Base-by-base conservation (phyloP, 805 yeast species). In the Hanseniaspora vineae region DNA sequence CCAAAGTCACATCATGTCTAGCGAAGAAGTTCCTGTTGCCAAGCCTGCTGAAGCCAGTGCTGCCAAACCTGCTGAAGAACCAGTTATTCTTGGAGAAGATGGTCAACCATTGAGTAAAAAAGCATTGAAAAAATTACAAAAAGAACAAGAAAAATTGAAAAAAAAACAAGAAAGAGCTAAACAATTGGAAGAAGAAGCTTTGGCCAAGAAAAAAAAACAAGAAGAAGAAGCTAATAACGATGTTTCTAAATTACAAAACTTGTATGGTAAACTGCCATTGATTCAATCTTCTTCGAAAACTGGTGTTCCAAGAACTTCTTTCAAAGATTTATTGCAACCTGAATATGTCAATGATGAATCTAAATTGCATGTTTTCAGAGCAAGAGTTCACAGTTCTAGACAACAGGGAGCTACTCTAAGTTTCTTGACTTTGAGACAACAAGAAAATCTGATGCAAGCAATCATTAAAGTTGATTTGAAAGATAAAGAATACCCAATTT, bases 381-480 rank as follows among this genome's bases (percentile, higher is more conserved):
- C 97, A 44, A 80, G 99, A 70, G 76, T 89, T 42, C 97, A 92
- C 67, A 87, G 80, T 52, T 77, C 90, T 13, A 84, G 99, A 72
- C 84, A 87, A 62, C 97, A 90, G 67, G 95, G 96, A 66, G 95
- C 95, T 59, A 88, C 94, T 54, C 80, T 92, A 83, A 77, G 84
- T 47, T 92, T 92, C 66, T 68, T 90, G 58, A 79, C 95, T 23
- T 79, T 92, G 58, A 84, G 99, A 72, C 98, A 92, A 72, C 96
- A 87, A 69, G 72, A 77, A 48, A 76, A 77, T 51, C 68, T 82
- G 59, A 77, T 89, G 58, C 97, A 90, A 73, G 95, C 84, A 50
- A 73, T 92, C 52, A 71, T 89, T 53, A 86, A 81, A 62, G 82
- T 84, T 51, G 45, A 48, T 37, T 45, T 42, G 32, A 12, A 32